A percentile compares a stretch with the other conserved stretches of the same genome.
phyloP scores from a whole-genome alignment of 2,329 filamentous ascomycete species.

The Sporothrix variecibatus region DNA sequence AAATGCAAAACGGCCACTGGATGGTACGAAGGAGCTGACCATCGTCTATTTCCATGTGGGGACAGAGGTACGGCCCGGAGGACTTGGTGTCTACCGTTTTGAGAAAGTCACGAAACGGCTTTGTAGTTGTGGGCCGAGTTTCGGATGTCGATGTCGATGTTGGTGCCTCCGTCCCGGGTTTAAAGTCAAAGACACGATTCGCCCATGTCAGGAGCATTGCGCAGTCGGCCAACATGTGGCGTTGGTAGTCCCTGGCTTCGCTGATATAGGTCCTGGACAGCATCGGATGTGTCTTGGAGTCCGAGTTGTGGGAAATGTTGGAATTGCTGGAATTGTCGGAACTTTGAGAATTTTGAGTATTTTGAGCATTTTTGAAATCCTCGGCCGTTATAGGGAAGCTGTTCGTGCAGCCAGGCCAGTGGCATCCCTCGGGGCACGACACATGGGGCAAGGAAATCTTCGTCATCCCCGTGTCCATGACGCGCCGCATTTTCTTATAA shows the following conservation, averaged over 20 bases:
- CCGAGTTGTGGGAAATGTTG: background rate
- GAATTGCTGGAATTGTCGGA: background rate
- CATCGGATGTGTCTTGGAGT: background rate
- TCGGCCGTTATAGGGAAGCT: background rate
- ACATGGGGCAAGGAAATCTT: background rate
- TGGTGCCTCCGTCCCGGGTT: background rate
- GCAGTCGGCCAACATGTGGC: background rate
- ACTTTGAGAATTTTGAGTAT: background rate
- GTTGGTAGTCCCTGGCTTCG: background rate
- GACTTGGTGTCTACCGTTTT: background rate
- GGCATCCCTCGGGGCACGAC: background rate
- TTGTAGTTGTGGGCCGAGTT: background rate
- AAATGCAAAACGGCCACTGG: background rate
- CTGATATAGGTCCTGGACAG: background rate
- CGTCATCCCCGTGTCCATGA: background rate
- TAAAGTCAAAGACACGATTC: background rate
- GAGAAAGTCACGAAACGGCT: background rate
- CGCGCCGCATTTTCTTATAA: background rate
- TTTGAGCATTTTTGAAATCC: background rate
- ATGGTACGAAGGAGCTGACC: background rate
- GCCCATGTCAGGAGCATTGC: background rate
- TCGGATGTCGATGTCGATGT: background rate
- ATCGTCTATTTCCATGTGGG: background rate
- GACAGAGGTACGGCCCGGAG: background rate
- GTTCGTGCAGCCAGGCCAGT: background rate